A percentile compares a stretch with the other conserved stretches of the same genome.
Evolutionary conservation across 495 filamentous ascomycete species (phyloP).

Genomic region (Cryomyces minteri): DNA sequence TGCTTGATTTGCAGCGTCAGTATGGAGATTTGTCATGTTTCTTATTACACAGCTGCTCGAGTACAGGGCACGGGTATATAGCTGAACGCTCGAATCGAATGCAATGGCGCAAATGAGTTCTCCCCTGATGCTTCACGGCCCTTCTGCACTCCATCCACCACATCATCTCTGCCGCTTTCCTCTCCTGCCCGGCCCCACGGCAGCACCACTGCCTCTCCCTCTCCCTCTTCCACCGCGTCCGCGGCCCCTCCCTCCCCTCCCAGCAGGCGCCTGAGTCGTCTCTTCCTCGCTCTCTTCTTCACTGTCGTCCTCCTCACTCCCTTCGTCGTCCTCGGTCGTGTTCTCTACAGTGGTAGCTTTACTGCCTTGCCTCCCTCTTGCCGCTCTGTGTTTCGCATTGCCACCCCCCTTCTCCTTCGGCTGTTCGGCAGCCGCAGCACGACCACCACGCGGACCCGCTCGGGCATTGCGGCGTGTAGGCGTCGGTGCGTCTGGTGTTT

Average conservation of each 20-base stretch:
- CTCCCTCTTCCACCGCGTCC: background rate
- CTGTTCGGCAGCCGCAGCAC: background rate
- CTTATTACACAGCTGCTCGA: too few species aligned
- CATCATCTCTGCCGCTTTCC: too few species aligned
- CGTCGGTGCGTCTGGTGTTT: background rate
- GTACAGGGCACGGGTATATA: too few species aligned
- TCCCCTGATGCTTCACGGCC: too few species aligned
- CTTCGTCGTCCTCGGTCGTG: constrained; percentile 15
- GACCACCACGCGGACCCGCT: background rate
- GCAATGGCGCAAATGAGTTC: too few species aligned
- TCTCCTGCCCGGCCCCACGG: too few species aligned
- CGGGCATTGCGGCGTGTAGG: constrained; percentile 1
- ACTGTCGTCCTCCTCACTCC: constrained; percentile 18
- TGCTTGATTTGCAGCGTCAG: too few species aligned
- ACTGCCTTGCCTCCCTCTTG: constrained; percentile 16
- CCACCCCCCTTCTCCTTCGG: constrained; percentile 10
- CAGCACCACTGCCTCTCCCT: constrained; percentile 1
- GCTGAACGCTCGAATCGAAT: too few species aligned
- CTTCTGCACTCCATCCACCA: too few species aligned
- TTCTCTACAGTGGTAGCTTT: constrained; percentile 7
- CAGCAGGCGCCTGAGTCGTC: constrained; percentile 5
- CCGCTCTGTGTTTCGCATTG: background rate
- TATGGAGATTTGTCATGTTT: too few species aligned
- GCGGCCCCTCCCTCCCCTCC: background rate
- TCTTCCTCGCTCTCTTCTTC: constrained; percentile 17